Base-by-base conservation (phyloP, 257 asterid genomes). In the Gardenia jasminoides region DNA sequence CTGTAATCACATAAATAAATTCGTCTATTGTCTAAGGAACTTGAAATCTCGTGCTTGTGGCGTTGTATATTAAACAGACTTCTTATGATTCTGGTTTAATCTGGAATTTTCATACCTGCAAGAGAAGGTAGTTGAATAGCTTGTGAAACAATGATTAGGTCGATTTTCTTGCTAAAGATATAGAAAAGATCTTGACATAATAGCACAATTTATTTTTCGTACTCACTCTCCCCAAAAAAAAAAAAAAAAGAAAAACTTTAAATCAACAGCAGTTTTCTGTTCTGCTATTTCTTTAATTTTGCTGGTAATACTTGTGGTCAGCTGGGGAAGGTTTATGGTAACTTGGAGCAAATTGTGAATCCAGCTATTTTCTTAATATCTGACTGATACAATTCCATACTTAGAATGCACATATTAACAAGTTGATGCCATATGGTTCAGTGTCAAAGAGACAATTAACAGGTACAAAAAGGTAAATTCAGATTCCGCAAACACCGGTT, bases 381-480 rank as follows among this genome's bases (percentile, higher is more conserved):
- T 28, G 17, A 62, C n/a, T n/a, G 19, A 62, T 22, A 6, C 52
- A 47, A 54, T 10, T 24, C 15, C 43, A 15, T 66, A 64, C 31
- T 62, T 43, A n/a, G 30, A 52, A 36, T 9, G 66, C 61, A 62
- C 5, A 28, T 17, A 4, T 12, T 30, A 26, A 16, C 11, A 39
- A 8, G 0, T 66, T 5, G 26, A 17, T 69, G 20, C 16, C 4
- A 76, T 85, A 82, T 85, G 83, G 11, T 81, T 65, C 89, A 95
- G 99, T 88, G 99, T 94, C 59, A 94, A 91, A 84, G 98, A 82
- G 79, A 94, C 97, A 72, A 91, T 94, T 70, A 97, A 94, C 36
- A 88, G 98, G 94, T 94, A 94, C 94, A 94, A 94, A 92, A 94
- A 90, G 84, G 94, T 93, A 76, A 85, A 89, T 82, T 87, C 99